Conservation (phyloP, 2,329 filamentous ascomycete species). For the Fusarium dlaminii region DNA sequence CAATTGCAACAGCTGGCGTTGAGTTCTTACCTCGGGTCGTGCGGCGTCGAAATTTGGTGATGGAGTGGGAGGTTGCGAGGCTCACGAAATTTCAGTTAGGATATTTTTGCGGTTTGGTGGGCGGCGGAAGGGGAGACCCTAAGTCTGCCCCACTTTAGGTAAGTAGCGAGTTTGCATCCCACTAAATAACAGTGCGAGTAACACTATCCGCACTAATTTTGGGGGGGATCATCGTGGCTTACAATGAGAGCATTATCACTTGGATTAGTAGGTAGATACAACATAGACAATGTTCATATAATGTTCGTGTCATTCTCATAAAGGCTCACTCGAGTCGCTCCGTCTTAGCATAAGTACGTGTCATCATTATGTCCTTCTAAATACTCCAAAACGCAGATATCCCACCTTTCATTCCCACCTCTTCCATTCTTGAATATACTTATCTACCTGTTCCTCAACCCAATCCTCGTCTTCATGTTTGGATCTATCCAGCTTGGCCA, state of each 20-base stretch:
- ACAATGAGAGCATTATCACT: background rate
- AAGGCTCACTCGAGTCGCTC: slow-evolving; percentile 27
- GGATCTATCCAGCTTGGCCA: slow-evolving; percentile 54
- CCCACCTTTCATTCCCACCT: slow-evolving; percentile 60
- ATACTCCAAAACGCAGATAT: slow-evolving; percentile 34
- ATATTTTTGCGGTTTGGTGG: slow-evolving; percentile 51
- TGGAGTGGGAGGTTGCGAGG: slow-evolving; percentile 46
- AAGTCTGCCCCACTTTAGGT: slow-evolving; percentile 45
- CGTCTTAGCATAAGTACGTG: slow-evolving; percentile 33
- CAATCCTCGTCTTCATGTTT: slow-evolving; percentile 48
- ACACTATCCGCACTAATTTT: background rate
- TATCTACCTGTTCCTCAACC: slow-evolving; percentile 56
- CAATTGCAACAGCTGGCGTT: slow-evolving; percentile 20
- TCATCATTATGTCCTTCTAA: slow-evolving; percentile 29
- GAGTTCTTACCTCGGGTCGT: slow-evolving; percentile 51
- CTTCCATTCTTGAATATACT: slow-evolving; percentile 65
- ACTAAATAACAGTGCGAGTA: background rate
- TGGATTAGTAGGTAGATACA: background rate
- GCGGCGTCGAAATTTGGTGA: slow-evolving; percentile 53
- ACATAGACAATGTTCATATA: background rate
- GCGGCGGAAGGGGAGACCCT: slow-evolving; percentile 50
- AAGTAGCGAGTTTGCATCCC: slow-evolving; percentile 40
- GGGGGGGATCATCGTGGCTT: background rate
- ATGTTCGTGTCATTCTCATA: slow-evolving; percentile 27
- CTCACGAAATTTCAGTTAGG: slow-evolving; percentile 50